A percentile compares a stretch with the other conserved stretches of the same genome.
Evolutionary conservation across 768 basidiomycete genomes (phyloP).

Genomic region (Pisolithus orientalis): DNA sequence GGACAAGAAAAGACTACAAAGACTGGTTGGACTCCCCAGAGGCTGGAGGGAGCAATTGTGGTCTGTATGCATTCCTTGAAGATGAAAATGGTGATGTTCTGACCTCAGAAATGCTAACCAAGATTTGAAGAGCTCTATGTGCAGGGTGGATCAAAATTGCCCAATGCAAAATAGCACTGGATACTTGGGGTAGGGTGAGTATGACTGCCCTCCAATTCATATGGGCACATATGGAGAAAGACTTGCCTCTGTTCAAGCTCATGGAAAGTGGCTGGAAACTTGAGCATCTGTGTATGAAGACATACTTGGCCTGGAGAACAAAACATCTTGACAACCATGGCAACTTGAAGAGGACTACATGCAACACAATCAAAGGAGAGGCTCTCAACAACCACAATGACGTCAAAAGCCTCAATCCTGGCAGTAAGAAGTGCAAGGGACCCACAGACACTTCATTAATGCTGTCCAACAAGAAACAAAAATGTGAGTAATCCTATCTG

Average conservation of each 20-base stretch:
- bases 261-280: too few species aligned
- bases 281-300: background rate
- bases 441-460: too few species aligned
- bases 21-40: background rate
- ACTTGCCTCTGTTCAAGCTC: too few species aligned
- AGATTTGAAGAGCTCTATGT: background rate
- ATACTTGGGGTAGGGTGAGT: background rate
- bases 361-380: background rate
- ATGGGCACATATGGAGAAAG: too few species aligned
- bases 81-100: background rate
- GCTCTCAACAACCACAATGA: background rate
- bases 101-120: background rate
- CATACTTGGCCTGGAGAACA: background rate
- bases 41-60: background rate
- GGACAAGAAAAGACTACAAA: background rate
- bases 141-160: conserved; percentile 4
- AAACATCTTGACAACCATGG: background rate
- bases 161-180: background rate
- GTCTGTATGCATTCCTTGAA: background rate
- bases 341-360: background rate
- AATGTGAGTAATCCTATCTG: too few species aligned
- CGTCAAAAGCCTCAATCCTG: background rate
- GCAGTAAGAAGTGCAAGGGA: too few species aligned
- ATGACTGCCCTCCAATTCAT: too few species aligned
- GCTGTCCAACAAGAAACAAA: too few species aligned